A percentile compares a stretch with the other conserved stretches of the same genome.
phyloP scores from a whole-genome alignment of 2,329 filamentous ascomycete genomes.

The Pyrenophora graminea region DNA sequence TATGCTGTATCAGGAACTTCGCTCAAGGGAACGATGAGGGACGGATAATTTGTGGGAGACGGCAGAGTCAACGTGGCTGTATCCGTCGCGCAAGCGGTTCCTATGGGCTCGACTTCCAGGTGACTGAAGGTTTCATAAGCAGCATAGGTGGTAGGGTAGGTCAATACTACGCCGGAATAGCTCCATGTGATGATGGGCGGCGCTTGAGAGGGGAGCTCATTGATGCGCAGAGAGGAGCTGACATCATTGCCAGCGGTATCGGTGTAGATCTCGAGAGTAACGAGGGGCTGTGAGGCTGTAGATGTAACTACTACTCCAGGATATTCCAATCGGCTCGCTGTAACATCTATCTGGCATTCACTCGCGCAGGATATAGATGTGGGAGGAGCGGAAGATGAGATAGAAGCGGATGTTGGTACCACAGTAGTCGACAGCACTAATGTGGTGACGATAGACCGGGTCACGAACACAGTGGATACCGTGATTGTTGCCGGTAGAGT shows the following conservation, averaged over 20 bases:
- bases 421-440: slow-evolving; percentile 29
- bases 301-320: slow-evolving; percentile 30
- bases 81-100: slow-evolving; percentile 24
- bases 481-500: slow-evolving; percentile 33
- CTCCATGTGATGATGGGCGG: slow-evolving; percentile 34
- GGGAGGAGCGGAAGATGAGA: slow-evolving; percentile 15
- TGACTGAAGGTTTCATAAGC: slow-evolving; percentile 39
- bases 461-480: slow-evolving; percentile 21
- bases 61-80: slow-evolving; percentile 27
- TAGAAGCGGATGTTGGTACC: slow-evolving; percentile 26
- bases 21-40: slow-evolving; percentile 27
- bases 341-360: slow-evolving; percentile 40
- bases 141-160: slow-evolving; percentile 40
- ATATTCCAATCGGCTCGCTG: slow-evolving; percentile 34
- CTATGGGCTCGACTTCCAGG: slow-evolving; percentile 27
- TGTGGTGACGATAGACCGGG: slow-evolving; percentile 22
- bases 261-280: slow-evolving; percentile 31
- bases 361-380: slow-evolving; percentile 30
- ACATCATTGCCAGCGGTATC: slow-evolving; percentile 16
- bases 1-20: slow-evolving; percentile 27
- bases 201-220: slow-evolving; percentile 15
- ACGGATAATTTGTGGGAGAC: slow-evolving; percentile 30
- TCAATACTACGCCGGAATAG: slow-evolving; percentile 30
- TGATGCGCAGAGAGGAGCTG: slow-evolving; percentile 20
- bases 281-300: slow-evolving; percentile 20